Conservation (phyloP, 2,329 filamentous ascomycete genomes). For the Penicillium oxalicum region DNA sequence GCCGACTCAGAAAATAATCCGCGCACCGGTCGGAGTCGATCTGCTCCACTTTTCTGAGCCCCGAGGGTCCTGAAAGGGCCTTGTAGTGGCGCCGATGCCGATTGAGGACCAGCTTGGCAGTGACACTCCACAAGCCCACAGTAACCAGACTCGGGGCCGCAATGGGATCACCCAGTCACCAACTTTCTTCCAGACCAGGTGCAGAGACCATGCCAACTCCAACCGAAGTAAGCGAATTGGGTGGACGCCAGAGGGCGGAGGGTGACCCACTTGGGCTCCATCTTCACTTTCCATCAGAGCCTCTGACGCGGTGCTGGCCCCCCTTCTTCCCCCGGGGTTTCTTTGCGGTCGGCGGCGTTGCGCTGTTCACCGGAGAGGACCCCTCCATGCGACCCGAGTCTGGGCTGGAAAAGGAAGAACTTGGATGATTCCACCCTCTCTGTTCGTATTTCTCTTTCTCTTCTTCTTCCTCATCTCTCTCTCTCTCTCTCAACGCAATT, state of each 20-base stretch:
- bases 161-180: too few species aligned
- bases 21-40: constrained; percentile 1
- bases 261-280: too few species aligned
- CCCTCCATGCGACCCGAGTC: constrained; percentile 1
- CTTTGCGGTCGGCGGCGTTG: constrained; percentile 7
- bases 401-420: too few species aligned
- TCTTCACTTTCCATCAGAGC: background rate
- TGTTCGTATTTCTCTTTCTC: constrained; percentile 1
- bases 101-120: too few species aligned
- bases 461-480: background rate
- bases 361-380: constrained; percentile 11
- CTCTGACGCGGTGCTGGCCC: background rate
- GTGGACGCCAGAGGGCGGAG: background rate
- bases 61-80: too few species aligned
- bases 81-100: too few species aligned
- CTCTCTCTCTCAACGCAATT: background rate
- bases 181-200: too few species aligned
- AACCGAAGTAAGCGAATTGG: too few species aligned
- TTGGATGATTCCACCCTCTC: background rate
- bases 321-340: background rate
- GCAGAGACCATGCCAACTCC: too few species aligned
- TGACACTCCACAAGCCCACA: too few species aligned
- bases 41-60: background rate
- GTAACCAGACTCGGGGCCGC: too few species aligned
- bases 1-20: constrained; percentile 10